Evolutionary conservation across 108 stramenopile genomes (phyloP).

Genomic region (Licmophora abbreviata): DNA sequence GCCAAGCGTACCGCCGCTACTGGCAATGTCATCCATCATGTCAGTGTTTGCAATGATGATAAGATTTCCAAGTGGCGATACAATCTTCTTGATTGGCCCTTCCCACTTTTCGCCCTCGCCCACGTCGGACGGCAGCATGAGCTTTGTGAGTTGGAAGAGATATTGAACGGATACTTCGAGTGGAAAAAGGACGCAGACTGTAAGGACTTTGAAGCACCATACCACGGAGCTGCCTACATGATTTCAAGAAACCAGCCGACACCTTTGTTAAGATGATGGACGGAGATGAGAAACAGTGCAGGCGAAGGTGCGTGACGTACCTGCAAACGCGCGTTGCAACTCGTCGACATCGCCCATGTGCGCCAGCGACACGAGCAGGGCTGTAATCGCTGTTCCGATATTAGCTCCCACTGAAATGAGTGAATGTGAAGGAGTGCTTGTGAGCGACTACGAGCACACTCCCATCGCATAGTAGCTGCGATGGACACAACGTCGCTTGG

Average conservation of each 20-base stretch:
- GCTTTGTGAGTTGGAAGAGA: slow-evolving; percentile 29
- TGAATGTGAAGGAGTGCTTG: no score
- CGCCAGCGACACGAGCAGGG: slow-evolving; percentile 52
- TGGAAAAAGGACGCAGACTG: slow-evolving; percentile 52
- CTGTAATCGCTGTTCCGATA: slow-evolving; percentile 63
- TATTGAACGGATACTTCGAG: slow-evolving; percentile 35
- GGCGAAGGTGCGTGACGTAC: no score
- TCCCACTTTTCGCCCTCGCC: slow-evolving; percentile 24
- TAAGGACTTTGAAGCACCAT: slow-evolving; percentile 60
- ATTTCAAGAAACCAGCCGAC: no score
- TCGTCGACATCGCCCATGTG: slow-evolving; percentile 53
- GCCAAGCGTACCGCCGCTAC: slow-evolving; percentile 18
- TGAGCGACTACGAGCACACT: no score
- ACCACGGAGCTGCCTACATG: no score
- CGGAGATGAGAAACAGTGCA: no score
- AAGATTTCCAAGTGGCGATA: slow-evolving; percentile 29
- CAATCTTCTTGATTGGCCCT: slow-evolving; percentile 56
- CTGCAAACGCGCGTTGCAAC: slow-evolving; percentile 61
- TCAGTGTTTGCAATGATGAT: slow-evolving; percentile 50
- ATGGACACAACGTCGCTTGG: no score
- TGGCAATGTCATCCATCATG: slow-evolving; percentile 41
- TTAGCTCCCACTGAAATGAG: slow-evolving; percentile 84
- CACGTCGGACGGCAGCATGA: slow-evolving; percentile 24
- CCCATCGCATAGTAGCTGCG: no score
- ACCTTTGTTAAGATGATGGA: no score